Conservation (phyloP, 176 grass and related monocot genomes). For the Phoenix dactylifera region DNA sequence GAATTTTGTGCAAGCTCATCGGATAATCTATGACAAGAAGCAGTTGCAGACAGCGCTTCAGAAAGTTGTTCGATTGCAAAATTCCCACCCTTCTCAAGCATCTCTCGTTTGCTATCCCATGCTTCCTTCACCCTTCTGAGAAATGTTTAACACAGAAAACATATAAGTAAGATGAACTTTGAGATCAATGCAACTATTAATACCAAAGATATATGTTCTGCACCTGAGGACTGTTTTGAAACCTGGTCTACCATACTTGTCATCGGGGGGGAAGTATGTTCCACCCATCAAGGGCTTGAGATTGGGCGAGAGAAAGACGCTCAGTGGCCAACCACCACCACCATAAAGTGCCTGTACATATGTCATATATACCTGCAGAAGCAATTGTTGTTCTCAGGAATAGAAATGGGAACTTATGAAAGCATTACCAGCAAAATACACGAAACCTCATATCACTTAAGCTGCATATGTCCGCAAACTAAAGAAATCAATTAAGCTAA, state of each 20-base stretch:
- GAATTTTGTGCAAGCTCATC: conserved; percentile 46
- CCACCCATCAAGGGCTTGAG: conserved; percentile 95
- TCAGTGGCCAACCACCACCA: conserved; percentile 89
- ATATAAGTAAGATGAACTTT: too few relatives aligned
- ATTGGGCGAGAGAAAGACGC: conserved; percentile 73
- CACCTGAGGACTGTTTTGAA: conserved; percentile 95
- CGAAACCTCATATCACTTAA: background rate
- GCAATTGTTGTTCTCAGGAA: background rate
- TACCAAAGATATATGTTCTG: too few relatives aligned
- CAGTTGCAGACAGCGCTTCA: conserved; percentile 66
- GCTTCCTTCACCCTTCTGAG: conserved; percentile 79
- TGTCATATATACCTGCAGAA: conserved; percentile 92
- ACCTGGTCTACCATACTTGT: conserved; percentile 76
- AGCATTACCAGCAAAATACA: background rate
- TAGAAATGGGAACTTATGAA: too few relatives aligned
- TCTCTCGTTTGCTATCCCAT: conserved; percentile 82
- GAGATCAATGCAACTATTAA: too few relatives aligned
- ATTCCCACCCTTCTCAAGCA: conserved; percentile 50
- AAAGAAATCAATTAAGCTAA: too few relatives aligned
- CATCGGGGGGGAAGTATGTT: conserved; percentile 94
- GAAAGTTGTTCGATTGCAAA: conserved; percentile 62
- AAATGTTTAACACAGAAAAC: background rate
- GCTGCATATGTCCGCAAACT: too few relatives aligned
- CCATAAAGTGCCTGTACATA: conserved; percentile 80
- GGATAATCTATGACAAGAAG: conserved; percentile 46